These are phyloP conservation scores for Bonia amplexicaulis DNA, from an alignment of 176 grass and related monocot genomes.

Conservation along the genomic window DNA sequence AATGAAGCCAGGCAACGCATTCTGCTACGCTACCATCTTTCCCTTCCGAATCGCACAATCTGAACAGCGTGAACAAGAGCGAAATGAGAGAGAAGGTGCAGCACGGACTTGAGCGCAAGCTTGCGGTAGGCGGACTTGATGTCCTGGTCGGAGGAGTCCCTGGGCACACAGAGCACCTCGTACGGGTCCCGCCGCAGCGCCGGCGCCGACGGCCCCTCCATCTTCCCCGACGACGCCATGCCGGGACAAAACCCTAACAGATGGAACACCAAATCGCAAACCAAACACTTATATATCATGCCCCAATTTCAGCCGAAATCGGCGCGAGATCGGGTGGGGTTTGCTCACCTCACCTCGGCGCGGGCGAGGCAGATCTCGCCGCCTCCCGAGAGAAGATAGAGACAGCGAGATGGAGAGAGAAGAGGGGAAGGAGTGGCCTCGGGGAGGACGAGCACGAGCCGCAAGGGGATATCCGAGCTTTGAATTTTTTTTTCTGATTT, in stretches of 20 bases:
- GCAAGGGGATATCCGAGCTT: background rate
- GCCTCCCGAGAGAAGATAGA: conserved; percentile 6
- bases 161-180: conserved; percentile 81
- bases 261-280: background rate
- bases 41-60: background rate
- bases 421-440: background rate
- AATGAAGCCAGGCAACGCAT: background rate
- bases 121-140: conserved; percentile 97
- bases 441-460: background rate
- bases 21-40: background rate
- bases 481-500: background rate
- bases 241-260: conserved; percentile 29
- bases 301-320: background rate
- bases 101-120: conserved; percentile 85
- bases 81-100: background rate
- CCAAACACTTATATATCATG: background rate
- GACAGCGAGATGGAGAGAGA: background rate
- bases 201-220: conserved; percentile 77
- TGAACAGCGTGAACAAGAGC: background rate
- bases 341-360: conserved; percentile 10
- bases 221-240: conserved; percentile 82
- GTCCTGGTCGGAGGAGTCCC: conserved; percentile 94
- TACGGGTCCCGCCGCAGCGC: conserved; percentile 76
- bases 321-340: background rate
- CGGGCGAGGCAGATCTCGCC: conserved; percentile 30